Evolutionary conservation across 2,329 filamentous ascomycete genomes (phyloP).

Genomic region (Lachnellula occidentalis): DNA sequence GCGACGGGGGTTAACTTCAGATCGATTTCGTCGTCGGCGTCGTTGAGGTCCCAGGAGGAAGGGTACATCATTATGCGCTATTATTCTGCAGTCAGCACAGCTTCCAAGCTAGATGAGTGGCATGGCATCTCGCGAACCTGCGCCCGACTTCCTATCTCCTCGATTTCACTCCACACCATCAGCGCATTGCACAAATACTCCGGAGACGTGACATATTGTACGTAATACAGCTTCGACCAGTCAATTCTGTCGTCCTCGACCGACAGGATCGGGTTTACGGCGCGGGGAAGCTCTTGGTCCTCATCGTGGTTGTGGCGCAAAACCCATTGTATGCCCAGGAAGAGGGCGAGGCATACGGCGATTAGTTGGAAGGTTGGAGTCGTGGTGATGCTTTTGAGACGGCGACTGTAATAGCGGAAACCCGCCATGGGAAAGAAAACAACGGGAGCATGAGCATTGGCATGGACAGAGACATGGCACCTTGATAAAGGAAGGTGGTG

Average conservation of each 20-base stretch:
- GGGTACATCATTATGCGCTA: conserved; percentile 24
- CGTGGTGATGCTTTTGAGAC: conserved; percentile 16
- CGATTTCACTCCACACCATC: conserved; percentile 27
- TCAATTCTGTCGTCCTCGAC: conserved; percentile 21
- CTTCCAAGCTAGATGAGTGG: neutral
- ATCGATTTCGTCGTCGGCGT: conserved; percentile 16
- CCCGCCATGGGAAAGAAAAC: conserved; percentile 12
- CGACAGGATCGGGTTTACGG: conserved; percentile 9
- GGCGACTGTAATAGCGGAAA: conserved; percentile 18
- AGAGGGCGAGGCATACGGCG: conserved; percentile 11
- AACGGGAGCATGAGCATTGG: too few relatives aligned
- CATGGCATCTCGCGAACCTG: conserved; percentile 10
- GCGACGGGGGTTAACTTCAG: conserved; percentile 19
- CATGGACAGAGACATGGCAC: too few relatives aligned
- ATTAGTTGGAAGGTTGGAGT: conserved; percentile 14
- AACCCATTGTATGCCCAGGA: conserved; percentile 18
- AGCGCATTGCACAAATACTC: conserved; percentile 27
- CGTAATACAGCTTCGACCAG: conserved; percentile 24
- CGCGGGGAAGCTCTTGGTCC: neutral
- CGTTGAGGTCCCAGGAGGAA: conserved; percentile 22
- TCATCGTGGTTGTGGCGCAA: conserved; percentile 22
- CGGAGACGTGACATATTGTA: conserved; percentile 26
- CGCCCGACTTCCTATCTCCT: conserved; percentile 25
- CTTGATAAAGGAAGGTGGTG: too few relatives aligned
- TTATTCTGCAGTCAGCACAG: neutral